These are phyloP conservation scores for Plasmodiophora brassicae DNA, from an alignment of 208 protist genomes.

Conservation along the genomic window DNA sequence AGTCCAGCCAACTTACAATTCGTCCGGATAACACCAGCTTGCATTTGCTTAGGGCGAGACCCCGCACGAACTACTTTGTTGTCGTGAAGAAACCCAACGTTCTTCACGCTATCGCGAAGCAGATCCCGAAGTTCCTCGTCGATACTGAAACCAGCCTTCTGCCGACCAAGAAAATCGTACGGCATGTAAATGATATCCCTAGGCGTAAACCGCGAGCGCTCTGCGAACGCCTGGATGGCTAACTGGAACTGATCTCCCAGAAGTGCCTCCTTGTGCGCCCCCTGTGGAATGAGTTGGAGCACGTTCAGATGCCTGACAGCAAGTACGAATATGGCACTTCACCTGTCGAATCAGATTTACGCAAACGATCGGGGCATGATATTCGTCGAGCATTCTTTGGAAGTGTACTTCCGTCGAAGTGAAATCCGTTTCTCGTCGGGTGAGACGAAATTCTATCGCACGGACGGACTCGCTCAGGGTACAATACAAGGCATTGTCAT, in stretches of 20 bases:
- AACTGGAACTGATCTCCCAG: neutral
- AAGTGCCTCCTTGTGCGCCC: neutral
- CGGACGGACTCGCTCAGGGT: too few relatives aligned
- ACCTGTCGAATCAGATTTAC: slow-evolving; percentile 23
- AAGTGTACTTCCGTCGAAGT: neutral
- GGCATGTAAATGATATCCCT: neutral
- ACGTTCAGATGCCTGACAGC: neutral
- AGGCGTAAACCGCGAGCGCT: neutral
- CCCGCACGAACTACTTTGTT: neutral
- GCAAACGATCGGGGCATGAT: neutral
- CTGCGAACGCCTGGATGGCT: neutral
- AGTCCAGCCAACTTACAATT: neutral
- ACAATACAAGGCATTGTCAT: too few relatives aligned
- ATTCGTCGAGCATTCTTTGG: neutral
- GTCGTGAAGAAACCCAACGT: neutral
- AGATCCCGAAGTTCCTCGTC: neutral
- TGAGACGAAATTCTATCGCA: neutral
- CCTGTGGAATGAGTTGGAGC: neutral
- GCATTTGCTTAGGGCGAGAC: neutral
- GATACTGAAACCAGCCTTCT: neutral
- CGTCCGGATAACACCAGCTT: neutral
- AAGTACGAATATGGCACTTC: neutral
- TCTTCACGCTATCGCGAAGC: neutral
- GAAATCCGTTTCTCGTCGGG: neutral
- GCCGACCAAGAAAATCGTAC: slow-evolving; percentile 12